A percentile compares a stretch with the other conserved stretches of the same genome.
phyloP scores from a whole-genome alignment of 2,329 filamentous ascomycete genomes.

The Aspergillus spinulosporus region DNA sequence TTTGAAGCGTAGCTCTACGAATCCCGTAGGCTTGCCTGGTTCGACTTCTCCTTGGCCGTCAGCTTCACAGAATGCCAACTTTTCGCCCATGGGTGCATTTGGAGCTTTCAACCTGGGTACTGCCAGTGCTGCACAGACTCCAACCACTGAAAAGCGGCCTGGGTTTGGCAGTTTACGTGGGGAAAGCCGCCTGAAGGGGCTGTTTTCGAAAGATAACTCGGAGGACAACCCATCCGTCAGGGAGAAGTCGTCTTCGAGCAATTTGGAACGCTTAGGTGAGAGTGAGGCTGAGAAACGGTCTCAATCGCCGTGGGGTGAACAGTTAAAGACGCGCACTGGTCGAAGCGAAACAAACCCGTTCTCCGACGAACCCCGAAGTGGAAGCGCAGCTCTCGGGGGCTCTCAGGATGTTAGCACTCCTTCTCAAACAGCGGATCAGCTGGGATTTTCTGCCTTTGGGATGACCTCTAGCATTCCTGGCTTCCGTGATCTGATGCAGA shows the following conservation, averaged over 20 bases:
- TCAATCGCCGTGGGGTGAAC: constrained; percentile 54
- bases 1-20: constrained; percentile 58
- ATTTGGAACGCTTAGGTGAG: constrained; percentile 56
- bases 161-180: constrained; percentile 66
- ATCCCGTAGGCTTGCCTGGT: constrained; percentile 51
- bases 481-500: constrained; percentile 58
- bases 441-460: constrained; percentile 61
- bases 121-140: constrained; percentile 43
- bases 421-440: constrained; percentile 52
- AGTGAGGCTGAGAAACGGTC: constrained; percentile 47
- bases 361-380: constrained; percentile 53
- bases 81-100: constrained; percentile 79
- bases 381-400: constrained; percentile 70
- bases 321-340: constrained; percentile 47
- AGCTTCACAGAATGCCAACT: constrained; percentile 61
- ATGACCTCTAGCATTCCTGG: constrained; percentile 60
- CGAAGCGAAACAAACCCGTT: constrained; percentile 54
- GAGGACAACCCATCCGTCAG: constrained; percentile 62
- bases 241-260: constrained; percentile 57
- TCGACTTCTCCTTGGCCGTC: constrained; percentile 60
- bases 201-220: constrained; percentile 74
- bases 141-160: constrained; percentile 68
- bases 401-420: constrained; percentile 70
- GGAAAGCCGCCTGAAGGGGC: constrained; percentile 81
- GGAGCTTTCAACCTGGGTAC: constrained; percentile 76